Evolutionary conservation across 1,284 basidiomycete genomes (phyloP).

Genomic region (Ganoderma lingzhi): DNA sequence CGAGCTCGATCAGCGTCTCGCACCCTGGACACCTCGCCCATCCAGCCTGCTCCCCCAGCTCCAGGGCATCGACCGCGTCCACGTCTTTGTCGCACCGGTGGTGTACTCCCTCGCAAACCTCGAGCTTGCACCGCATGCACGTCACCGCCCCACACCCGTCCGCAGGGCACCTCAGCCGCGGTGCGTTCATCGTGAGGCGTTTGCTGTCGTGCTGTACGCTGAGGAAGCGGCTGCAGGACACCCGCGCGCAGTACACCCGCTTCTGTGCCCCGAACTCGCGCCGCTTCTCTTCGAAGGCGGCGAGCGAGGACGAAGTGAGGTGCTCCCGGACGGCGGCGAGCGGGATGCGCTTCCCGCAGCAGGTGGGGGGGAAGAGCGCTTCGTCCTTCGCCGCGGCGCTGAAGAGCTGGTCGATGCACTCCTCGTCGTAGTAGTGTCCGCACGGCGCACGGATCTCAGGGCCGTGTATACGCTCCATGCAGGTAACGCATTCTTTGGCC

Average conservation of each 20-base stretch:
- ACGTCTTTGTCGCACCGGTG: slow-evolving; percentile 33
- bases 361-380: slow-evolving; percentile 48
- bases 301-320: slow-evolving; percentile 33
- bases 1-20: slow-evolving; percentile 44
- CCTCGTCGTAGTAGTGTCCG: slow-evolving; percentile 44
- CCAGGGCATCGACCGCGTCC: slow-evolving; percentile 40
- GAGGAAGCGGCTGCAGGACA: slow-evolving; percentile 46
- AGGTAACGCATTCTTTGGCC: slow-evolving; percentile 35
- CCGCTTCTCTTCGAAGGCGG: slow-evolving; percentile 38
- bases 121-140: slow-evolving; percentile 37
- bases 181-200: slow-evolving; percentile 10
- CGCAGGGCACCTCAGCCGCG: slow-evolving; percentile 26
- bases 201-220: slow-evolving; percentile 35
- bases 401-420: slow-evolving; percentile 44
- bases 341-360: slow-evolving; percentile 48
- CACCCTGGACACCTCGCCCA: slow-evolving; percentile 57
- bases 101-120: slow-evolving; percentile 20
- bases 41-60: slow-evolving; percentile 42
- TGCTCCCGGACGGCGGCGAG: slow-evolving; percentile 34
- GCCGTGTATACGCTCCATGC: slow-evolving; percentile 30
- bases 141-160: slow-evolving; percentile 35
- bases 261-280: slow-evolving; percentile 41
- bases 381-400: slow-evolving; percentile 43
- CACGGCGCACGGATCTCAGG: slow-evolving; percentile 40
- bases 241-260: slow-evolving; percentile 48